Evolutionary conservation across 805 yeast species (phyloP), one percentile per base, ranked within the genome.

Genomic region (Cyberlindnera maritima): DNA sequence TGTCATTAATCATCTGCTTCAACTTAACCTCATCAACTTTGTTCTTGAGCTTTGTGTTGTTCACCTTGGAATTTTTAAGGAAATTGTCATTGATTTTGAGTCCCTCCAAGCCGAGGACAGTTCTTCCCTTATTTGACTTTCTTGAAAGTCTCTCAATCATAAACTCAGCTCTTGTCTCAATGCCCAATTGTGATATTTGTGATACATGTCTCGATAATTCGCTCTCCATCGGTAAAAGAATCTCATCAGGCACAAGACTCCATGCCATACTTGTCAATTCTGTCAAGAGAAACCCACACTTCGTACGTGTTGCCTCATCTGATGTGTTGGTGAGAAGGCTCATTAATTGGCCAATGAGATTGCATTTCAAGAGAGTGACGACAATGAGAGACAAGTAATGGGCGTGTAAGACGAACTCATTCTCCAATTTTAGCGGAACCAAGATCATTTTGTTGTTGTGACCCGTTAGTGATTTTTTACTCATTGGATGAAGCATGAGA

Each of bases 361-460:
- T 80, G 54, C 85, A 74, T 18, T 74, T 67, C 31, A 85, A 61
- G n/a, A 88, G 68, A 0, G 81, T 67, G 5, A 73, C 65, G 0
- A 85, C 63, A 3, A 90, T 49, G 3, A 87, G 61, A 0, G 96
- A 84, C 3, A 81, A 72, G 57, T 79, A 83, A 53, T 91, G 96
- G 35, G 80, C 80, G 1, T 77, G 57, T 25, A 79, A 61, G 20
- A 69, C 59, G 15, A 69, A 60, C 47, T 77, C 80, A 20, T 67
- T 67, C 26, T 72, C 74, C 3, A 70, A 68, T 9, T 65, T 62
- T 34, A 69, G 52, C 3, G 68, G 63, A 0, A 54, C 47, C 2
- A 60, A 47, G 1, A 52, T 45, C 32, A 50, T 55, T 32, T 57
- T 55, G 25, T 48, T 56, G 1, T 54, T 18, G 12, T 40, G 46